Base-by-base conservation (phyloP, 306 rosid genomes). In the Mucuna pruriens region DNA sequence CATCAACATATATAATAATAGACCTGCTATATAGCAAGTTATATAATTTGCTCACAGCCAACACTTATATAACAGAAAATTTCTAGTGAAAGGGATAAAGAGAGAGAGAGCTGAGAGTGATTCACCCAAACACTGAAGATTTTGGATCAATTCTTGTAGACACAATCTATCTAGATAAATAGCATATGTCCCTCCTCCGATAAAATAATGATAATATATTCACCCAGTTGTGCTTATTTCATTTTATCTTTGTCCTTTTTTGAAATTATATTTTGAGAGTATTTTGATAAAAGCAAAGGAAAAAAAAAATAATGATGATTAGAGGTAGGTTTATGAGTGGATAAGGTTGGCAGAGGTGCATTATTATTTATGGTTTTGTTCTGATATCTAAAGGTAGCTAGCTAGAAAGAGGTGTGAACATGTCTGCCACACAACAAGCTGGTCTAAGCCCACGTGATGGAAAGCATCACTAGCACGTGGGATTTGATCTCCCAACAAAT, bases 401-500 rank as follows among this genome's bases (percentile, higher is more conserved):
- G 73, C 19, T 29, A n/a, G 78, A 83, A 69, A 77, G 82, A 70
- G 86, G 38, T 69, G 48, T 51, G 60, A 26, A 26, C 55, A 71
- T 82, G 84, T 85, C 90, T 81, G 88, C 86, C 92, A 88, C 85
- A 83, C 42, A 64, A 49, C 70, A 74, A 51, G 55, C 19, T 77
- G 89, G 84, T 84, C 86, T 31, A 40, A 63, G 22, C 66, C 92
- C 95, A 89, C 91, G 89, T 87, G 90, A 89, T 20, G 15, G 2
- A 26, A 75, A 68, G 62, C 80, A 34, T 67, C 79, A 2, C 42
- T n/a, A 72, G 75, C 95, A 91, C 93, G 93, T 91, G 93, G 90
- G 90, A 88, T 84, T 82, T 40, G 84, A 80, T 78, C 44, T 16
- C 15, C 8, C 15, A 15, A 25, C 87, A 4, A 82, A 84, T 82